A percentile compares a stretch with the other conserved stretches of the same genome.
These are phyloP conservation scores for Kuraishia cidri DNA, from an alignment of 805 yeast genomes.

Conservation along the genomic window DNA sequence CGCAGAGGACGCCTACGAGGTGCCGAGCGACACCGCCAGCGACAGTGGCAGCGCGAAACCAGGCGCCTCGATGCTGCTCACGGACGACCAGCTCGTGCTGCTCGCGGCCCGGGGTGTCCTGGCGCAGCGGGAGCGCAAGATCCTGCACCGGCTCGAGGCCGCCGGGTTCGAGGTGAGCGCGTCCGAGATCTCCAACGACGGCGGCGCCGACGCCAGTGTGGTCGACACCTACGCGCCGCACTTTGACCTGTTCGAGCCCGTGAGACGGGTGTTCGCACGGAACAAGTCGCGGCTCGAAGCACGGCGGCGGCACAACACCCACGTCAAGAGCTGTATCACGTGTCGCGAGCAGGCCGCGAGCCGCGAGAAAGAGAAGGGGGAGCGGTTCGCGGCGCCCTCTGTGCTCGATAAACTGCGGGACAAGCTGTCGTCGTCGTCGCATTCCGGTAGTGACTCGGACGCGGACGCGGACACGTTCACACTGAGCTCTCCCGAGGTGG, in stretches of 20 bases:
- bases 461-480: not conserved
- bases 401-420: not conserved
- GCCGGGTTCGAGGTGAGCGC: slow-evolving; percentile 26
- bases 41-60: slow-evolving; percentile 4
- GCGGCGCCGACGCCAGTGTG: not conserved
- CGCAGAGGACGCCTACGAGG: slow-evolving; percentile 6
- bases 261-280: slow-evolving; percentile 8
- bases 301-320: slow-evolving; percentile 17
- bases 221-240: not conserved
- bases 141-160: slow-evolving; percentile 17
- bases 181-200: slow-evolving; percentile 7
- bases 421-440: not conserved
- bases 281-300: slow-evolving; percentile 10
- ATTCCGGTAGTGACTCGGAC: not conserved
- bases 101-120: slow-evolving; percentile 12
- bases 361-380: slow-evolving; percentile 8
- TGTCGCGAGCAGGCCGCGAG: slow-evolving; percentile 23
- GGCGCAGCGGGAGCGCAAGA: slow-evolving; percentile 12
- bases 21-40: slow-evolving; percentile 3
- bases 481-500: slow-evolving; percentile 7
- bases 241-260: slow-evolving; percentile 8
- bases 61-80: slow-evolving; percentile 11
- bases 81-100: slow-evolving; percentile 19
- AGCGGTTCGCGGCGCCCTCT: not conserved
- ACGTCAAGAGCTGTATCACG: slow-evolving; percentile 28